Conservation (phyloP, 225 moss, liverwort and hornwort species). For the Neckera pumila region DNA sequence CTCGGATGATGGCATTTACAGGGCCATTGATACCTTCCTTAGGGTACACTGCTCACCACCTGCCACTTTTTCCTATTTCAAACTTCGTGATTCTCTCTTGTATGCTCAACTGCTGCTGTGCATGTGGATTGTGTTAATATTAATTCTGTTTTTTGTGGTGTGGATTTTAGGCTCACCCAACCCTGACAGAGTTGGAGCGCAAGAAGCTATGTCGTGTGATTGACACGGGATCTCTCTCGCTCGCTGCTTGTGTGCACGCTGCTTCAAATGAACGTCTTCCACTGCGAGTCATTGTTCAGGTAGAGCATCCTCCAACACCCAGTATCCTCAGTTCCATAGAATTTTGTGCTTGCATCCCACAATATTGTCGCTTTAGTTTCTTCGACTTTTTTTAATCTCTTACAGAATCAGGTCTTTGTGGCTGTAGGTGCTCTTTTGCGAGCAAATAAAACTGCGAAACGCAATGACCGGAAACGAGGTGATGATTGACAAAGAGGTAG, state of each 20-base stretch:
- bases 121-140: not conserved
- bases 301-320: not conserved
- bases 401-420: not conserved
- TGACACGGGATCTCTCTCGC: slow-evolving; percentile 26
- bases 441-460: slow-evolving; percentile 41
- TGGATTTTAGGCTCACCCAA: slow-evolving; percentile 22
- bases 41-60: slow-evolving; percentile 23
- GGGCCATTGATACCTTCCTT: slow-evolving; percentile 76
- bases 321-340: not conserved
- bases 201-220: slow-evolving; percentile 38
- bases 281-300: slow-evolving; percentile 38
- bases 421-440: slow-evolving; percentile 30
- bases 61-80: not conserved
- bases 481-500: slow-evolving; percentile 24
- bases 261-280: slow-evolving; percentile 43
- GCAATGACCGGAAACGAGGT: slow-evolving; percentile 37
- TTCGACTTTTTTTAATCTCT: not conserved
- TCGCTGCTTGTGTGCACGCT: slow-evolving; percentile 30
- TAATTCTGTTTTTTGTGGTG: not conserved
- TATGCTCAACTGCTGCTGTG: not conserved
- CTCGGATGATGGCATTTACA: slow-evolving; percentile 75
- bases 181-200: slow-evolving; percentile 36
- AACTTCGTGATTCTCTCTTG: not conserved
- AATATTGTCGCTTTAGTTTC: not conserved
- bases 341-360: not conserved